Evolutionary conservation across 2,329 filamentous ascomycete genomes (phyloP), one percentile per base, ranked within the genome.

Genomic region (Huntiella savannae): DNA sequence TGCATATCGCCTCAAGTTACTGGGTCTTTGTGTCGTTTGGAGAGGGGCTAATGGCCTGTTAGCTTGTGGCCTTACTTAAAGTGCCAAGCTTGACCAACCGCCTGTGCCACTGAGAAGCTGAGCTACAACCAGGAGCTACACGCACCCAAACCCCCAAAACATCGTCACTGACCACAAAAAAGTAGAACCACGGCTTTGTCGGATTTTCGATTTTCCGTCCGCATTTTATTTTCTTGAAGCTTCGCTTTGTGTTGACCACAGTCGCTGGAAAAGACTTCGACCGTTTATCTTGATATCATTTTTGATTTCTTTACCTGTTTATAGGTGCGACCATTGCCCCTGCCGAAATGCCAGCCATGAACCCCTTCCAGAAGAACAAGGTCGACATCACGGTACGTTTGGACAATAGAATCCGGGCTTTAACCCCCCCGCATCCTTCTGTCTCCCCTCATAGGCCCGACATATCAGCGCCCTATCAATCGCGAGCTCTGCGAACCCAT

Each of bases 301-400:
- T 40, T 33, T 12, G 7, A 11, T 19, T 40, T 40, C 17, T 19
- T 34, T 19, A 13, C n/a, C 33, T 40, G 11, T 28, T n/a, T 28
- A 16, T 22, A 33, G 11, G 32, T 15, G 11, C 22, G 22, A 28
- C 22, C 22, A 28, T n/a, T 39, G 38, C n/a, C 32, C 13, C 43
- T 36, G 5, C 42, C 35, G 17, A 44, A 33, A 28, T 38, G n/a
- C 38, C 15, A 19, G 28, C 37, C 13, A 92, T 96, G 85, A 95
- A 95, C 63, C 88, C 88, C 56, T 85, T 87, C 63, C 84, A 95
- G 72, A 87, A 93, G 74, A 95, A 95, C 73, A 96, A 98, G 72
- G 74, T 96, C 58, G 91, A 98, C 66, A 73, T 95, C 66, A 87
- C 75, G 70, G 91, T 95, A 68, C 69, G 83, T 74, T 33, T 13